Evolutionary conservation across 345 rosid species (phyloP).

Genomic region (Iberis pinnata): DNA sequence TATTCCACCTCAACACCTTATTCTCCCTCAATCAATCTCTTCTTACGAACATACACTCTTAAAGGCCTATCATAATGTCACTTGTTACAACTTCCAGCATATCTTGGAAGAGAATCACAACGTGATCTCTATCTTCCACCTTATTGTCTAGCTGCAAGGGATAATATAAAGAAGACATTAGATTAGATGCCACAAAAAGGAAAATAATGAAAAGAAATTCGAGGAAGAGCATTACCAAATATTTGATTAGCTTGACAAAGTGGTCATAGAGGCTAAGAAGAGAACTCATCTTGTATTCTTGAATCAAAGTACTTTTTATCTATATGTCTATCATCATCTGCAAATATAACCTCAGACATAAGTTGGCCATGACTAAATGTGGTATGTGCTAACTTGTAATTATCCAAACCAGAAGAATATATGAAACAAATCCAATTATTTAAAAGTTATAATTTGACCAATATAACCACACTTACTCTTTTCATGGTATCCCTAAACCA

Average conservation of each 20-base stretch:
- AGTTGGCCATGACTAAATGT: too few relatives aligned
- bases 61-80: constrained; percentile 84
- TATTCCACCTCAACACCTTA: too few relatives aligned
- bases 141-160: constrained; percentile 60
- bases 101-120: constrained; percentile 89
- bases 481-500: constrained; percentile 75
- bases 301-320: constrained; percentile 32
- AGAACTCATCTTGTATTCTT: constrained; percentile 72
- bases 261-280: too few relatives aligned
- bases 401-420: constrained; percentile 5
- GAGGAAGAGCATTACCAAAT: constrained; percentile 52
- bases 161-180: constrained; percentile 4
- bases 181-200: constrained; percentile 9
- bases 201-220: background rate
- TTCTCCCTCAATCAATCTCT: too few relatives aligned
- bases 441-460: too few relatives aligned
- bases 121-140: too few relatives aligned
- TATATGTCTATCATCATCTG: constrained; percentile 52
- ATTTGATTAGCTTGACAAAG: too few relatives aligned
- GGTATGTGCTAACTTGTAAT: background rate
- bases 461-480: too few relatives aligned
- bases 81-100: constrained; percentile 92
- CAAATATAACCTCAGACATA: constrained; percentile 52
- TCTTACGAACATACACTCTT: too few relatives aligned
- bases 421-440: constrained; percentile 18